A percentile compares a stretch with the other conserved stretches of the same genome.
phyloP scores from a whole-genome alignment of 202 grass and related monocot species.

The Hordeum pubiflorum region DNA sequence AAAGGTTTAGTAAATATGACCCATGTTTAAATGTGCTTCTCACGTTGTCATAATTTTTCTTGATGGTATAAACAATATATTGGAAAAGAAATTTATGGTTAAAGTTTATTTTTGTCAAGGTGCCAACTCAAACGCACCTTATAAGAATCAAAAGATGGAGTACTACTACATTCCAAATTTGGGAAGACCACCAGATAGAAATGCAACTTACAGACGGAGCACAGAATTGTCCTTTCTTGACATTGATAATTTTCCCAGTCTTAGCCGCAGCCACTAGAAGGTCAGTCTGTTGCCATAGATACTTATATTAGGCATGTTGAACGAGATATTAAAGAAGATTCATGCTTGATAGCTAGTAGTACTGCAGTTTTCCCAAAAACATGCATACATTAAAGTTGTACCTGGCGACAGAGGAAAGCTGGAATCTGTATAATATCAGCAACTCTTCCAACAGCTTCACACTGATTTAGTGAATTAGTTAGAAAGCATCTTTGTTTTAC shows the following conservation, averaged over 20 bases:
- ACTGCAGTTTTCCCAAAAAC: not conserved
- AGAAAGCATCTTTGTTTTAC: not conserved
- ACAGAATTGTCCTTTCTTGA: conserved; percentile 99
- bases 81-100: not conserved
- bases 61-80: not conserved
- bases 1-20: not conserved
- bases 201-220: conserved; percentile 75
- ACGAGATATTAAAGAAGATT: not conserved
- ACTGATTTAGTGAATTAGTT: conserved; percentile 44
- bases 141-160: not conserved
- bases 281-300: conserved; percentile 61
- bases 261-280: conserved; percentile 85
- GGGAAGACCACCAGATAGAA: not conserved
- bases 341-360: not conserved
- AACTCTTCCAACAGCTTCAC: conserved; percentile 88
- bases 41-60: not conserved
- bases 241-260: conserved; percentile 95
- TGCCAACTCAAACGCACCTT: not conserved
- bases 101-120: not conserved
- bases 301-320: conserved; percentile 22
- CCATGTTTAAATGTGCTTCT: not conserved
- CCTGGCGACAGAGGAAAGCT: conserved; percentile 96
- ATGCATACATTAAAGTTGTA: conserved; percentile 15
- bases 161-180: not conserved
- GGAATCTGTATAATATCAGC: conserved; percentile 98